Evolutionary conservation across 768 basidiomycete genomes (phyloP).

Genomic region (Tremella yokohamensis): DNA sequence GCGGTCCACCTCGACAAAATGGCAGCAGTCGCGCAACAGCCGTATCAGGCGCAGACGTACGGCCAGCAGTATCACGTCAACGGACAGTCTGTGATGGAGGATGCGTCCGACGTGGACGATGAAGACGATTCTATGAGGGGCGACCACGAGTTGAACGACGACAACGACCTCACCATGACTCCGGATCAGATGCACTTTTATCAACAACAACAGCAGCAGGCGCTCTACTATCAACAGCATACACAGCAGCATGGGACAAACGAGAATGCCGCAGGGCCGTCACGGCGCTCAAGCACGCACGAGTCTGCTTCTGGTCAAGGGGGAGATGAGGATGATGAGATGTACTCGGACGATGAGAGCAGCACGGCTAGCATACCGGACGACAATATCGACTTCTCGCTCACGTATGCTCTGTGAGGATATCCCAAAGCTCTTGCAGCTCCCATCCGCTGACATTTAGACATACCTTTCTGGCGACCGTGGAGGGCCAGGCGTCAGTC

Average conservation of each 20-base stretch:
- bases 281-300: background rate
- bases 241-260: conserved; percentile 21
- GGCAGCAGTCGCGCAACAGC: background rate
- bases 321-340: conserved; percentile 32
- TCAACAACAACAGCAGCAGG: conserved; percentile 39
- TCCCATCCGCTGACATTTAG: conserved; percentile 56
- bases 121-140: conserved; percentile 58
- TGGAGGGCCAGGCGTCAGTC: conserved; percentile 97
- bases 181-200: conserved; percentile 51
- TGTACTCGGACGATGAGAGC: conserved; percentile 39
- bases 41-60: background rate
- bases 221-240: conserved; percentile 40
- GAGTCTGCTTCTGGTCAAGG: conserved; percentile 14
- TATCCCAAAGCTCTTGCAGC: background rate
- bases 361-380: conserved; percentile 47
- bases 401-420: conserved; percentile 51
- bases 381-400: conserved; percentile 50
- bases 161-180: conserved; percentile 27
- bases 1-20: background rate
- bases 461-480: conserved; percentile 94
- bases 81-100: conserved; percentile 71
- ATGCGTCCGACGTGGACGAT: conserved; percentile 58
- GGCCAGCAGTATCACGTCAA: background rate
- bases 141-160: conserved; percentile 50
- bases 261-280: conserved; percentile 6